Evolutionary conservation across 2,329 filamentous ascomycete genomes (phyloP), one percentile per base, ranked within the genome.

Genomic region (Neofusicoccum sp.): DNA sequence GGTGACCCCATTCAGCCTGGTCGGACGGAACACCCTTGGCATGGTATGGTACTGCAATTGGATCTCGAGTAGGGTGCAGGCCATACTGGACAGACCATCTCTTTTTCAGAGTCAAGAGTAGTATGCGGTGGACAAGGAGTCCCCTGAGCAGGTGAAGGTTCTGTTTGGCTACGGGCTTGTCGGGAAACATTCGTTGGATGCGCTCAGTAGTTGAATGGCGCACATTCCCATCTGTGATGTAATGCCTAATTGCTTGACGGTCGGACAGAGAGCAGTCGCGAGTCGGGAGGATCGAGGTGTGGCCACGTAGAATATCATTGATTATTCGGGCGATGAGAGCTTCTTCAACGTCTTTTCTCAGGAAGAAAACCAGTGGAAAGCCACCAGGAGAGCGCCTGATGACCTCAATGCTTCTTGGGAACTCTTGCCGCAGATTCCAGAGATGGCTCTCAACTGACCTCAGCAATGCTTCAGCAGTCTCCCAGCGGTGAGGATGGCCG

Each of bases 1-100:
- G 87, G 66, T 92, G 88, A 0, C 88, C 87, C 71, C 83, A 92
- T 70, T 92, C 89, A 0, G 88, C 84, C 6, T 85, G 81, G 1
- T 74, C 73, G 33, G 74, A 91, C 45, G 83, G 78, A 1, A 91
- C 59, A 8, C 63, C 63, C 8, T 64, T 64, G 1, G 59, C 0
- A 76, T 45, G 65, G 58, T 82, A 90, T 0, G 88, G 89, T 0
- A 92, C 89, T 0, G 89, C 88, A 4, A 90, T 82, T 0, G 86
- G 85, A 44, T 82, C 78, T 12, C 89, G 79, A 0, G 65, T 49
- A 0, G 83, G 70, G 62, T 78, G 71, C 0, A 80, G 66, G 0
- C 80, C 79, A 65, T 80, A 93, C 47, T 86, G 80, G 0, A 92
- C 88, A 33, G 88, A 87, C 84, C 84, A 91, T 3, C 86, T 76